Evolutionary conservation across 768 basidiomycete genomes (phyloP).

Genomic region (Pisolithus albus): DNA sequence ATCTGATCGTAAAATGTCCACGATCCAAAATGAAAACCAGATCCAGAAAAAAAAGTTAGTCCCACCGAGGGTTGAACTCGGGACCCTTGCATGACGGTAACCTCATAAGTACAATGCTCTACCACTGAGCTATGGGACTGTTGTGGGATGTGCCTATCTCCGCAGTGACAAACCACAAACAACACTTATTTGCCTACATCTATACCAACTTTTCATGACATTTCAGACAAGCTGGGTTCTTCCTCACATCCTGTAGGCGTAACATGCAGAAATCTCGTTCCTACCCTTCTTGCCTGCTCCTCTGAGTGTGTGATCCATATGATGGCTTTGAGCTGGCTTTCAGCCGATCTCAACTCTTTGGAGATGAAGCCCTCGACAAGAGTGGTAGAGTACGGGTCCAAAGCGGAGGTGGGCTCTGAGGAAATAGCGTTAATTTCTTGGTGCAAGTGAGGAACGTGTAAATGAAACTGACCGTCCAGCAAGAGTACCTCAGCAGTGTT

Average conservation of each 20-base stretch:
- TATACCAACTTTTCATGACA: no score
- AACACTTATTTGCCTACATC: no score
- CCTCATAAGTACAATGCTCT: conserved; percentile 60
- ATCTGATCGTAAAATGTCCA: background rate
- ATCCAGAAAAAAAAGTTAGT: conserved; percentile 34
- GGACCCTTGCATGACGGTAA: conserved; percentile 53
- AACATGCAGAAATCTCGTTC: conserved; percentile 57
- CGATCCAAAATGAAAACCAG: no score
- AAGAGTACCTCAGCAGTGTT: conserved; percentile 73
- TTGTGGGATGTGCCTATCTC: background rate
- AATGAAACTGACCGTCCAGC: conserved; percentile 56
- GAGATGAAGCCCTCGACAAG: conserved; percentile 61
- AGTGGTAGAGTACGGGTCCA: conserved; percentile 62
- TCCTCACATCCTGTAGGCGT: conserved; percentile 39
- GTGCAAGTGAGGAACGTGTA: background rate
- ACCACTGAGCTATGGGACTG: conserved; percentile 56
- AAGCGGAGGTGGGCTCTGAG: conserved; percentile 78
- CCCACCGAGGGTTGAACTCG: conserved; percentile 59
- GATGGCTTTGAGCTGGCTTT: conserved; percentile 57
- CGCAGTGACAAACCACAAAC: background rate
- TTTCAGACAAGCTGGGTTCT: conserved; percentile 23
- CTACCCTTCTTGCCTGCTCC: conserved; percentile 70
- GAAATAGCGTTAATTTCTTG: background rate
- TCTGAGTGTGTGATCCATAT: conserved; percentile 88
- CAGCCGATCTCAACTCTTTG: conserved; percentile 40